A percentile compares a stretch with the other conserved stretches of the same genome.
These are phyloP conservation scores for Aspergillus panamensis DNA, from an alignment of 495 filamentous ascomycete species.

Conservation along the genomic window DNA sequence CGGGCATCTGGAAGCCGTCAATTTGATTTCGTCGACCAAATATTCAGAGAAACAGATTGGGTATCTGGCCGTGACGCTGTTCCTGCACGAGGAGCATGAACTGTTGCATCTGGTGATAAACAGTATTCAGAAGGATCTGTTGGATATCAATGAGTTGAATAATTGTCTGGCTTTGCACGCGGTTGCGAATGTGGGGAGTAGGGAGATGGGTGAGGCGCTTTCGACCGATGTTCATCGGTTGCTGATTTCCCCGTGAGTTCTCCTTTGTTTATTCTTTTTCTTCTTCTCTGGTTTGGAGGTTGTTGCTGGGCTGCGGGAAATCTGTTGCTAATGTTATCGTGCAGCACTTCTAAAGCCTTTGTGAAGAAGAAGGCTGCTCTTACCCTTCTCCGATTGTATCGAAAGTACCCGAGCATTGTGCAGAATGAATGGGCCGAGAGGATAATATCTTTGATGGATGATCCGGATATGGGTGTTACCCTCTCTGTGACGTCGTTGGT, in stretches of 20 bases:
- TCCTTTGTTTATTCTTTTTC: neutral
- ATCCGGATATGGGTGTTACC: constrained; percentile 89
- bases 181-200: constrained; percentile 94
- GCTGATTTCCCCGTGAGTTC: constrained; percentile 86
- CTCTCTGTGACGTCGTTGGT: constrained; percentile 94
- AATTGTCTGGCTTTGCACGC: constrained; percentile 98
- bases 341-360: constrained; percentile 90
- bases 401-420: constrained; percentile 89
- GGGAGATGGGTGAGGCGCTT: constrained; percentile 95
- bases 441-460: constrained; percentile 98
- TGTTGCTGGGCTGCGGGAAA: constrained; percentile 1
- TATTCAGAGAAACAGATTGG: constrained; percentile 99
- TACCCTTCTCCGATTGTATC: constrained; percentile 91
- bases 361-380: constrained; percentile 99
- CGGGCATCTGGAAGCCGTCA: constrained; percentile 96
- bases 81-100: constrained; percentile 96
- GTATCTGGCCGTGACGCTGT: constrained; percentile 94
- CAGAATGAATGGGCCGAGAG: constrained; percentile 96
- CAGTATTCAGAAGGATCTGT: constrained; percentile 93
- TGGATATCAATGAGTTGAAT: constrained; percentile 93
- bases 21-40: constrained; percentile 91
- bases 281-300: neutral
- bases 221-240: constrained; percentile 91
- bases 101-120: constrained; percentile 95
- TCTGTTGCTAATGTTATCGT: constrained; percentile 18